A percentile compares a stretch with the other conserved stretches of the same genome.
Conservation (phyloP, 805 yeast species). For the Kodamaea neixiangensis region DNA sequence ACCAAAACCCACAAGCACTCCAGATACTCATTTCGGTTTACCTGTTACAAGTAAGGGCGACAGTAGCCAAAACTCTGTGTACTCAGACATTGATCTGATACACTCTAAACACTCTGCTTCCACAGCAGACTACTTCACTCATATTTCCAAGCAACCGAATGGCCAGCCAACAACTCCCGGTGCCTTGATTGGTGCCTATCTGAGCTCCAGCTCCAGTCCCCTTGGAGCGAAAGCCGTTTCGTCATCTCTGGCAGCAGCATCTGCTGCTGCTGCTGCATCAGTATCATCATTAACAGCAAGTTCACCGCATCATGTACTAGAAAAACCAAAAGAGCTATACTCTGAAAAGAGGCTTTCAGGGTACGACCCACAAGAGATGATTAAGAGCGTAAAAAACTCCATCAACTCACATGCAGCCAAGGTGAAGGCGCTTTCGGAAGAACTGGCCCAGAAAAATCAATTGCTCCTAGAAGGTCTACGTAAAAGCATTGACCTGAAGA, state of each 20-base stretch:
- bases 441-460: slow-evolving; percentile 21
- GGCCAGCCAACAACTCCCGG: not conserved
- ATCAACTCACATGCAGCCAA: slow-evolving; percentile 28
- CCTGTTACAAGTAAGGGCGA: not conserved
- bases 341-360: slow-evolving; percentile 17
- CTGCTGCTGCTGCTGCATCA: slow-evolving; percentile 12
- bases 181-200: not conserved
- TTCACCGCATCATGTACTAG: not conserved
- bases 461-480: slow-evolving; percentile 33
- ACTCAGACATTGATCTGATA: slow-evolving; percentile 2
- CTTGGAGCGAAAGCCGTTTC: not conserved
- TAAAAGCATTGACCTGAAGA: slow-evolving; percentile 38
- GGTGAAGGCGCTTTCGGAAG: slow-evolving; percentile 19
- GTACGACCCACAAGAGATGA: slow-evolving; percentile 33
- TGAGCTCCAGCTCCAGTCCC: not conserved
- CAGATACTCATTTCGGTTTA: not conserved
- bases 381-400: slow-evolving; percentile 29
- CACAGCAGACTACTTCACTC: slow-evolving; percentile 1
- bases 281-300: not conserved
- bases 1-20: not conserved
- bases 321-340: not conserved
- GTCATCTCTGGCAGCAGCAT: slow-evolving; percentile 11
- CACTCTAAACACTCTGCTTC: not conserved
- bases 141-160: not conserved
- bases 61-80: not conserved